These are phyloP conservation scores for Phaffia rhodozyma DNA, from an alignment of 1,284 basidiomycete species.

Conservation along the genomic window DNA sequence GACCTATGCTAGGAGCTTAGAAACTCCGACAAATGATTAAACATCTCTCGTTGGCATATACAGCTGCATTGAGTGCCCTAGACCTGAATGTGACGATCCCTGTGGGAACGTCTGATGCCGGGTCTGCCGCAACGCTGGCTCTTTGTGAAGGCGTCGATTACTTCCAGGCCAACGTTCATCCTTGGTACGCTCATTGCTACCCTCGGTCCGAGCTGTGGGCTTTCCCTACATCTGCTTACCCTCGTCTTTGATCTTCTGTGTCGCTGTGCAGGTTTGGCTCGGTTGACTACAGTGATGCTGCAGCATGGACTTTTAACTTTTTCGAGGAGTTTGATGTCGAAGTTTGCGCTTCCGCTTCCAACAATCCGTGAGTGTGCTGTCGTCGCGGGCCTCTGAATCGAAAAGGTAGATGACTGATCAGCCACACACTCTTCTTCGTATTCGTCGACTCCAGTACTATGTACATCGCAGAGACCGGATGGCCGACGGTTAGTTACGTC, in stretches of 20 bases:
- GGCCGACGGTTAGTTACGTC: conserved; percentile 51
- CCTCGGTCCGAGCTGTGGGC: too few relatives aligned
- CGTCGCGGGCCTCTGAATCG: too few relatives aligned
- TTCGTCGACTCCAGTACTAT: conserved; percentile 33
- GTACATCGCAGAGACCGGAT: conserved; percentile 87
- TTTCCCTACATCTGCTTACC: too few relatives aligned
- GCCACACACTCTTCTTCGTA: too few relatives aligned
- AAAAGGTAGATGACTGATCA: neutral
- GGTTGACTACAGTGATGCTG: conserved; percentile 53
- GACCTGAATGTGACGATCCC: conserved; percentile 43
- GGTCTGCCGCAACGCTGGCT: conserved; percentile 62
- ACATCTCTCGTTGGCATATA: too few relatives aligned
- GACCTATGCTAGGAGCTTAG: conserved; percentile 28
- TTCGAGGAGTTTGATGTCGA: conserved; percentile 38
- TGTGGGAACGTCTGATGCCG: conserved; percentile 84
- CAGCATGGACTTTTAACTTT: conserved; percentile 52
- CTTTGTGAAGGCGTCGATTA: conserved; percentile 64
- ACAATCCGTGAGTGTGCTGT: conserved; percentile 43
- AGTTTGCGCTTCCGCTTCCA: conserved; percentile 36
- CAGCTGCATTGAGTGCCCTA: conserved; percentile 26
- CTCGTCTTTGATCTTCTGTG: neutral
- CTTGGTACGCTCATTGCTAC: conserved; percentile 33
- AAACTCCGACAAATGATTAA: conserved; percentile 19
- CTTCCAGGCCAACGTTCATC: conserved; percentile 62
- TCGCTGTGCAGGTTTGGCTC: conserved; percentile 43